Evolutionary conservation across 768 basidiomycete genomes (phyloP), one percentile per base, ranked within the genome.

Genomic region (Leucosporidium scottii): DNA sequence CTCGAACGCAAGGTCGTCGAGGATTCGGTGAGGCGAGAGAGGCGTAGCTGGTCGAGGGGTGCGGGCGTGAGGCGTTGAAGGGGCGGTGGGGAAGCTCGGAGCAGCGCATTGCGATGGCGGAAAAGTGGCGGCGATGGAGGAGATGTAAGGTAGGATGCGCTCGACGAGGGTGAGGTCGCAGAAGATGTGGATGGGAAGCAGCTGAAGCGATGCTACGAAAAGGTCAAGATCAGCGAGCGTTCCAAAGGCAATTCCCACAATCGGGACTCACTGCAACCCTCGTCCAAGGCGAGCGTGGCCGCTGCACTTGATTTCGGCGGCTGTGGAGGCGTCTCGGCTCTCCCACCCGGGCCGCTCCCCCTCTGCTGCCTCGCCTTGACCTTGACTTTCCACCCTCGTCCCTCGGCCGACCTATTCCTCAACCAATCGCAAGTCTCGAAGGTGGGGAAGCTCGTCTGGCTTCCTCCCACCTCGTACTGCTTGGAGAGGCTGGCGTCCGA

Each of bases 141-240:
- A 34, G 47, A 77, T 36, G 50, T 75, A 57, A 0, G 75, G 76
- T 0, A 74, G 70, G 9, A 79, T 63, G 4, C 78, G 72, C 51
- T 77, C 74, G 7, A 78, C 71, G 0, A 79, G 66, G 1, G 75
- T 75, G 4, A 78, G 69, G 50, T 79, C 79, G 47, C 76, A 47
- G 69, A 77, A 79, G 34, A 76, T 12, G 62, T 79, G 79, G 3
- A 79, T 20, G 0, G 77, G 75, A n/a, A 65, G 44, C 4, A 72
- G 54, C 6, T 15, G 0, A 50, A 68, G 57, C 20, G 57, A 34
- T 1, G 36, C 57, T 58, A 15, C 10, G 36, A 21, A 13, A n/a
- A 6, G 36, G 25, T 13, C 15, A 4, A 36, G 3, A 12, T 39
- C 39, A 58, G 57, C 20, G 39, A n/a, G 23, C 9, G 15, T n/a